phyloP scores from a whole-genome alignment of 108 stramenopile species.

The Fistulifera solaris region DNA sequence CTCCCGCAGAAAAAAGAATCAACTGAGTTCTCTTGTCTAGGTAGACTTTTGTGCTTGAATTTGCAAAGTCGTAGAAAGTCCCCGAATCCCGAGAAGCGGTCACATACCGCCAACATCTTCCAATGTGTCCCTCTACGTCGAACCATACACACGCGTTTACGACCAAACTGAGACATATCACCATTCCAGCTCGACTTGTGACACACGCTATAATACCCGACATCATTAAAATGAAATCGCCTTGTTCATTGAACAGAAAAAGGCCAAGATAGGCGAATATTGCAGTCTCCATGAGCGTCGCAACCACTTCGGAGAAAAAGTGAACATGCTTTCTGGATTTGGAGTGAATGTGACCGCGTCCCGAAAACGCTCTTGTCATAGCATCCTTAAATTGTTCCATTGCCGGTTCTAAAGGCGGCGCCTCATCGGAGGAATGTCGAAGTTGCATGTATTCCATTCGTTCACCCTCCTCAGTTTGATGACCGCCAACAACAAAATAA shows the following conservation, averaged over 20 bases:
- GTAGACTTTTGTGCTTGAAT: conserved; percentile 8
- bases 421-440: conserved; percentile 1
- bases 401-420: conserved; percentile 7
- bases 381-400: conserved; percentile 11
- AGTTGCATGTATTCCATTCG: conserved; percentile 28
- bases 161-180: conserved; percentile 37
- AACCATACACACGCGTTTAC: conserved; percentile 43
- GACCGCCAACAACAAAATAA: conserved; percentile 50
- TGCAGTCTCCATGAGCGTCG: conserved; percentile 84
- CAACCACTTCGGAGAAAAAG: conserved; percentile 75
- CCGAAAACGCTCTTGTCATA: conserved; percentile 21
- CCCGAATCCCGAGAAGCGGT: background rate
- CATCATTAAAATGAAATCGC: conserved; percentile 38
- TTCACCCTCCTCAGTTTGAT: conserved; percentile 19
- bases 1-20: conserved; percentile 68
- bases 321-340: conserved; percentile 58
- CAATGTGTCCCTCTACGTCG: conserved; percentile 28
- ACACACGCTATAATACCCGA: conserved; percentile 57
- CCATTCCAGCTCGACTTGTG: conserved; percentile 64
- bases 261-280: conserved; percentile 87
- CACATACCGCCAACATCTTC: conserved; percentile 23
- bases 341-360: conserved; percentile 20
- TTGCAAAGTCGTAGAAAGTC: background rate
- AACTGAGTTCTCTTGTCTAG: conserved; percentile 49
- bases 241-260: conserved; percentile 67